Conservation (phyloP, 202 grass and related monocot genomes). For the Eragrostis tef region DNA sequence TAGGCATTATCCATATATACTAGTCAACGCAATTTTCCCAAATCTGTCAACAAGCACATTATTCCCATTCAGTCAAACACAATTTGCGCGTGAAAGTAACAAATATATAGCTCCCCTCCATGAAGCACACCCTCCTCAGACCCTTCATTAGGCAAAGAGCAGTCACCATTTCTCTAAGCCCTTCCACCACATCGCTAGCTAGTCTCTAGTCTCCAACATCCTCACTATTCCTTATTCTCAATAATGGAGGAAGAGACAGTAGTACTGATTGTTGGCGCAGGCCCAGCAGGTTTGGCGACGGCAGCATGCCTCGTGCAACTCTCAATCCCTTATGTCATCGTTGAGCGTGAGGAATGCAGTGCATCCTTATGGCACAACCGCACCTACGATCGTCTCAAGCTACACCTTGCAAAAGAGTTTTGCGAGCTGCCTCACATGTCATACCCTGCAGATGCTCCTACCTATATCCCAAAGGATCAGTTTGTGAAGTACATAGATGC, state of each 20-base stretch:
- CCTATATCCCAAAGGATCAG: slow-evolving; percentile 51
- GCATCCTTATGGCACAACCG: slow-evolving; percentile 54
- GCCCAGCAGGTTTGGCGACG: slow-evolving; percentile 50
- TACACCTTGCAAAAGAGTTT: slow-evolving; percentile 59
- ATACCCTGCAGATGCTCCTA: slow-evolving; percentile 47
- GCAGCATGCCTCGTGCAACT: slow-evolving; percentile 49
- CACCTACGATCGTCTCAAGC: slow-evolving; percentile 56
- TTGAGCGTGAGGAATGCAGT: slow-evolving; percentile 53
- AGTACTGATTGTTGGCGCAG: slow-evolving; percentile 48
- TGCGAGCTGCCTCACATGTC: slow-evolving; percentile 61
- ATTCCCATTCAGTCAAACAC: too few species aligned
- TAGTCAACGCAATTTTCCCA: too few species aligned
- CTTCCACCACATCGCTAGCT: background rate
- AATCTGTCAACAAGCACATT: too few species aligned
- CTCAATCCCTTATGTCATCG: slow-evolving; percentile 48
- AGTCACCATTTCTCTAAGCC: background rate
- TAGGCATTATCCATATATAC: too few species aligned
- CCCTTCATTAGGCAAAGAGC: background rate
- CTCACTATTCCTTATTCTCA: background rate
- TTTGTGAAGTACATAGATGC: slow-evolving; percentile 57
- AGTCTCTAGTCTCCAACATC: background rate
- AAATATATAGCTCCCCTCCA: background rate
- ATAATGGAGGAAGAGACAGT: slow-evolving; percentile 9
- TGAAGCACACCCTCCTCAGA: background rate
- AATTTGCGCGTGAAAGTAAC: background rate